A percentile compares a stretch with the other conserved stretches of the same genome.
Conservation (phyloP, 805 yeast genomes). For the Candida suzukii region DNA sequence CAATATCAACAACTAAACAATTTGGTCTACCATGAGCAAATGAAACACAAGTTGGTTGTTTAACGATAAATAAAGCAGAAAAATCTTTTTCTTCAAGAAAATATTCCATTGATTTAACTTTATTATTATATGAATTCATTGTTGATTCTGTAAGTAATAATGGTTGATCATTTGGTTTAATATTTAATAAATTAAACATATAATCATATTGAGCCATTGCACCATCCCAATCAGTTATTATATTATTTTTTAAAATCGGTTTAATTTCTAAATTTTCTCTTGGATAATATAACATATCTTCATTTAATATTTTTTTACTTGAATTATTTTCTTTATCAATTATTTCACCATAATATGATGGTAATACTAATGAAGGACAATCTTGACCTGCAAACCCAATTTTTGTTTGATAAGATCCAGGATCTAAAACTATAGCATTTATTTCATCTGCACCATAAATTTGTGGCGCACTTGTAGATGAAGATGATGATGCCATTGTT, state of each 20-base stretch:
- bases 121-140: slow-evolving; percentile 67
- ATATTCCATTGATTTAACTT: slow-evolving; percentile 63
- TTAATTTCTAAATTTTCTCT: slow-evolving; percentile 43
- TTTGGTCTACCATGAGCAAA: slow-evolving; percentile 86
- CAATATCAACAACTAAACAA: slow-evolving; percentile 79
- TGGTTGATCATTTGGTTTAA: slow-evolving; percentile 63
- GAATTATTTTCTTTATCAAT: not conserved
- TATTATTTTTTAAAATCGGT: slow-evolving; percentile 53
- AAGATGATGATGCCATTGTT: slow-evolving; percentile 2
- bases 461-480: slow-evolving; percentile 35
- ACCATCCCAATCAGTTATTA: slow-evolving; percentile 80
- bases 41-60: slow-evolving; percentile 80
- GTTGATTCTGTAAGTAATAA: slow-evolving; percentile 79
- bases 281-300: slow-evolving; percentile 33
- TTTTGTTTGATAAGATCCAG: slow-evolving; percentile 79
- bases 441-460: slow-evolving; percentile 74
- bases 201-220: slow-evolving; percentile 68
- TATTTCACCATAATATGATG: slow-evolving; percentile 54
- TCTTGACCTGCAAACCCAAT: slow-evolving; percentile 94
- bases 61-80: slow-evolving; percentile 77
- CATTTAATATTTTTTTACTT: slow-evolving; percentile 20
- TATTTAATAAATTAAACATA: slow-evolving; percentile 45
- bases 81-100: slow-evolving; percentile 62
- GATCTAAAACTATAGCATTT: slow-evolving; percentile 84
- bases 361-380: slow-evolving; percentile 66